Base-by-base conservation (phyloP, 1,284 basidiomycete species). In the Ceratobasidium sp. region DNA sequence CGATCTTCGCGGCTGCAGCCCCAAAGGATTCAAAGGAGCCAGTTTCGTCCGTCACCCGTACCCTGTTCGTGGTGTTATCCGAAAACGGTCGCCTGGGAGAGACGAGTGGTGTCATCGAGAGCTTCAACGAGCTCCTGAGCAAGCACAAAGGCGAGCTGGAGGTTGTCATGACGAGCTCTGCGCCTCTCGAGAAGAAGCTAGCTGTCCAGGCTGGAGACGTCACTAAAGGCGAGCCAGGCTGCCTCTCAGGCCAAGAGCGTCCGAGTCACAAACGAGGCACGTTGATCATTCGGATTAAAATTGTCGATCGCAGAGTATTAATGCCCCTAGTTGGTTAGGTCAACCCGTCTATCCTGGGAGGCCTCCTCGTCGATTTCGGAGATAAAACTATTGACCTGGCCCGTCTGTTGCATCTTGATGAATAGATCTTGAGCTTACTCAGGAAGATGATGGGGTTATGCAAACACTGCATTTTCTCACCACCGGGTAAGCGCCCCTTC, bases 331-430 rank as follows among this genome's bases (percentile, higher is more conserved):
- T 60, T n/a, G 8, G 23, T 17, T 69, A 96, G 94, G 92, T 98
- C 82, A 96, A 97, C 87, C 91, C 95, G 61, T 87, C 90, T 20
- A 87, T 97, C 77, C 86, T 98, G 77, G 96, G 96, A 78, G 97
- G 97, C 76, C 86, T 99, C 78, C 88, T 98, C 77, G 93, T 99
- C 75, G 97, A 99, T 87, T 97, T 99, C 84, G 98, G 96, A 80
- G 97, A 99, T 88, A 97, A 97, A 88, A 96, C 95, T 75, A 94
- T 98, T 81, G 98, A 99, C 86, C 89, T 99, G n/a, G n/a, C n/a
- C n/a, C n/a, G n/a, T n/a, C n/a, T n/a, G n/a, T n/a, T n/a, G n/a
- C n/a, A n/a, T n/a, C n/a, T n/a, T n/a, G n/a, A n/a, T n/a, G n/a
- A n/a, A n/a, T n/a, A n/a, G n/a, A n/a, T n/a, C n/a, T n/a, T n/a